A percentile compares a stretch with the other conserved stretches of the same genome.
phyloP scores from a whole-genome alignment of 2,329 filamentous ascomycete species.

The Aureobasidium sp. region DNA sequence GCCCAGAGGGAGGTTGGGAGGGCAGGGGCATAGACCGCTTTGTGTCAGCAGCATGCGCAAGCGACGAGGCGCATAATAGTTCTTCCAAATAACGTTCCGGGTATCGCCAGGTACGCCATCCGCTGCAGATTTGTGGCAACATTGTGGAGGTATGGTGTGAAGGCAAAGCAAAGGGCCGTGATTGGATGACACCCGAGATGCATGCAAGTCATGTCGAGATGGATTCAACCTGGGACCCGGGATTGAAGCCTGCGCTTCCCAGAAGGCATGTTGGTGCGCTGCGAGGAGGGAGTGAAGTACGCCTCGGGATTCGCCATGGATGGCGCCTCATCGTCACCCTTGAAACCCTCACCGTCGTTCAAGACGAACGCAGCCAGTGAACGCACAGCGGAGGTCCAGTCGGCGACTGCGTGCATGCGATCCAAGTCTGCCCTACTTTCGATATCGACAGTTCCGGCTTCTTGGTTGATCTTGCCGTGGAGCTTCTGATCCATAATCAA shows the following conservation, averaged over 20 bases:
- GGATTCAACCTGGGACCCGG: constrained; percentile 20
- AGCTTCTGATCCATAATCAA: constrained; percentile 87
- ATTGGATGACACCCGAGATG: constrained; percentile 11
- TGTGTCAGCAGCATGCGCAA: constrained; percentile 13
- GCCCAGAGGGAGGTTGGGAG: constrained; percentile 3
- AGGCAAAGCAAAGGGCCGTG: constrained; percentile 5
- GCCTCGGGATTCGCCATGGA: constrained; percentile 12
- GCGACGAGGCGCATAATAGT: constrained; percentile 8
- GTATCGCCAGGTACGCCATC: constrained; percentile 12
- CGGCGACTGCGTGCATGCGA: constrained; percentile 62
- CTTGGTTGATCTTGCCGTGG: constrained; percentile 80
- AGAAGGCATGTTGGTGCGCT: constrained; percentile 16
- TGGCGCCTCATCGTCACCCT: constrained; percentile 32
- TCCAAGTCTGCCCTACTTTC: constrained; percentile 63
- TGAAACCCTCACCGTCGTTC: constrained; percentile 67
- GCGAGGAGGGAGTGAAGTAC: constrained; percentile 8
- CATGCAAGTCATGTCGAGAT: constrained; percentile 11
- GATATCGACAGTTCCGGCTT: constrained; percentile 74
- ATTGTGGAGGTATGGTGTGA: constrained; percentile 5
- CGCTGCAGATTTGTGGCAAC: constrained; percentile 8
- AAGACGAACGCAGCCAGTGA: constrained; percentile 64
- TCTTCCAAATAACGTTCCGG: constrained; percentile 11
- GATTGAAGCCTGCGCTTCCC: constrained; percentile 23
- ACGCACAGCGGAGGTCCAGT: constrained; percentile 62
- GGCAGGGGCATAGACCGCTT: constrained; percentile 9